Evolutionary conservation across 1,284 basidiomycete species (phyloP).

Genomic region (Papiliotrema laurentii): DNA sequence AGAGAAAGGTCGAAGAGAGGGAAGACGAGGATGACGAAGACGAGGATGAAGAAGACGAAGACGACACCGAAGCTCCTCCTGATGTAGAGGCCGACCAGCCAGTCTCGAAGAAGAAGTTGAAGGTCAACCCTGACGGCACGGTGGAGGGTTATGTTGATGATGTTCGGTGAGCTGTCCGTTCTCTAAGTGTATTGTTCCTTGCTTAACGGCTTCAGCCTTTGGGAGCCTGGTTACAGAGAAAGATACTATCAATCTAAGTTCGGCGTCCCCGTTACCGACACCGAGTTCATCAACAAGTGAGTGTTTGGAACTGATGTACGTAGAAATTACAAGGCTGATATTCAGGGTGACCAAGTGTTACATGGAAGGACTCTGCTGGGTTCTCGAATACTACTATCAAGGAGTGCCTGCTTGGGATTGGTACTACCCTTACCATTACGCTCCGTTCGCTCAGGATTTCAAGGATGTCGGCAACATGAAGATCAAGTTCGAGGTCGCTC

Average conservation of each 20-base stretch:
- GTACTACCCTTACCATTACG: slow-evolving; percentile 99
- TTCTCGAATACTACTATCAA: slow-evolving; percentile 97
- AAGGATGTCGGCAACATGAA: slow-evolving; percentile 72
- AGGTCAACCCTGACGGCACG: slow-evolving; percentile 70
- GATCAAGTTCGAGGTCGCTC: slow-evolving; percentile 62
- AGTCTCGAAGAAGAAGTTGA: slow-evolving; percentile 54
- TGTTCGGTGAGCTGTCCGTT: slow-evolving; percentile 64
- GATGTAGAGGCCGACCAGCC: slow-evolving; percentile 49
- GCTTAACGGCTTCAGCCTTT: slow-evolving; percentile 59
- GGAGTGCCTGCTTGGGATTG: slow-evolving; percentile 98
- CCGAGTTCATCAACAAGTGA: slow-evolving; percentile 68
- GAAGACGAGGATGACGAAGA: slow-evolving; percentile 38
- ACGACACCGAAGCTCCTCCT: slow-evolving; percentile 43
- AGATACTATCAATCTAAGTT: slow-evolving; percentile 96
- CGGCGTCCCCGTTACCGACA: slow-evolving; percentile 66
- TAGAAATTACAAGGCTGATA: slow-evolving; percentile 2
- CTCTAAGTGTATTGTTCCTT: background rate
- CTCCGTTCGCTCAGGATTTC: slow-evolving; percentile 96
- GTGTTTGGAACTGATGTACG: slow-evolving; percentile 41
- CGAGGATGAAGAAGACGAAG: slow-evolving; percentile 48
- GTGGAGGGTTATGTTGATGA: slow-evolving; percentile 70
- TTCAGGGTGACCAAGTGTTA: slow-evolving; percentile 74
- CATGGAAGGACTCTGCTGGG: slow-evolving; percentile 94
- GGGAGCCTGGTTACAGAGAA: slow-evolving; percentile 92
- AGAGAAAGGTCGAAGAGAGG: slow-evolving; percentile 61